Evolutionary conservation across 768 basidiomycete species (phyloP).

Genomic region (Serendipita vermifera): DNA sequence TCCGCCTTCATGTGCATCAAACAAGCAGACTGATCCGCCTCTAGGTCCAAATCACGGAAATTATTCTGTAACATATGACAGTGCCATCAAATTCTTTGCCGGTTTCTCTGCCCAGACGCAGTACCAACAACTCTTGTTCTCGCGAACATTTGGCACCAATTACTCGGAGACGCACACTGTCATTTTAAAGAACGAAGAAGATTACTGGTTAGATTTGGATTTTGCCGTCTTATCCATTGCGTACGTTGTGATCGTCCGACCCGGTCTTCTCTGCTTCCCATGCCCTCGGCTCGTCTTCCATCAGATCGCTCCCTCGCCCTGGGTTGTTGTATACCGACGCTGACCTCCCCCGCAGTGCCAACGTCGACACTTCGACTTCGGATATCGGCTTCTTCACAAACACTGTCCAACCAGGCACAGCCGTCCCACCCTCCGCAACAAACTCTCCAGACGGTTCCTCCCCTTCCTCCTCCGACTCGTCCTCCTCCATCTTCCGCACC

Average conservation of each 20-base stretch:
- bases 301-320: neutral
- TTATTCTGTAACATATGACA: slow-evolving; percentile 1
- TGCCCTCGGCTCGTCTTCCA: neutral
- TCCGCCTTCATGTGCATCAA: no score
- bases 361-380: neutral
- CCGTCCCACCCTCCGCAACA: neutral
- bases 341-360: neutral
- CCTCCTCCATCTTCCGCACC: neutral
- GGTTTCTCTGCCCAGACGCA: neutral
- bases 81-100: slow-evolving; percentile 2
- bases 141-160: neutral
- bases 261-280: neutral
- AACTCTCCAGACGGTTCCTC: neutral
- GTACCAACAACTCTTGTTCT: slow-evolving; percentile 3
- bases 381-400: neutral
- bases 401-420: neutral
- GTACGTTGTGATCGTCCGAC: neutral
- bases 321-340: no score
- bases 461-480: neutral
- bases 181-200: slow-evolving; percentile 6
- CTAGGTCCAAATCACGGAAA: slow-evolving; percentile 1
- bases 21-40: neutral
- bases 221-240: neutral
- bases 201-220: slow-evolving; percentile 4
- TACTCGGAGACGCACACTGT: neutral